phyloP scores from a whole-genome alignment of 129 eudicot genomes.

The Artemisia argyi region DNA sequence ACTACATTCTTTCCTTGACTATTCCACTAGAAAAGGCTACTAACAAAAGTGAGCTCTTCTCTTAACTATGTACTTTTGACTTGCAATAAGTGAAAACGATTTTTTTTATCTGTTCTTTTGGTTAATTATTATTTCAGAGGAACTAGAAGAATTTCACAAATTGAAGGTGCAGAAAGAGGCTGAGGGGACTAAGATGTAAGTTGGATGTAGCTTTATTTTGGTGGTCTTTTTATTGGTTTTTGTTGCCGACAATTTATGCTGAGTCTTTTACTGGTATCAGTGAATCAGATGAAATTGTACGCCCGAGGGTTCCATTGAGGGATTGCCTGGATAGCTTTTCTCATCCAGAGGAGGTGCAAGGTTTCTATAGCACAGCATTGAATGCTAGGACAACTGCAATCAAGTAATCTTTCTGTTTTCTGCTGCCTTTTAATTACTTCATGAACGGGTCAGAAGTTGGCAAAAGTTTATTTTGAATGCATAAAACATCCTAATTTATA shows the following conservation, averaged over 20 bases:
- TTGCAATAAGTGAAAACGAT: neutral
- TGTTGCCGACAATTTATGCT: slow-evolving; percentile 2
- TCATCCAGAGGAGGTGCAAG: slow-evolving; percentile 86
- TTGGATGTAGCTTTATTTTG: slow-evolving; percentile 10
- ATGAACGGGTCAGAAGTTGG: neutral
- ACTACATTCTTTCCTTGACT: slow-evolving; percentile 80
- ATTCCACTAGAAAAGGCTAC: slow-evolving; percentile 84
- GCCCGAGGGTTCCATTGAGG: slow-evolving; percentile 86
- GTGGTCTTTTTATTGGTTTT: slow-evolving; percentile 3
- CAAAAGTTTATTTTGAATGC: neutral
- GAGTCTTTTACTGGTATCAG: slow-evolving; percentile 36
- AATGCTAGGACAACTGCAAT: slow-evolving; percentile 78
- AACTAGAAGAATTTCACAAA: slow-evolving; percentile 66
- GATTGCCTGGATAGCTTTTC: slow-evolving; percentile 79
- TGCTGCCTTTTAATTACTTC: neutral
- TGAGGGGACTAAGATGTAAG: slow-evolving; percentile 74
- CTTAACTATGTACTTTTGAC: neutral
- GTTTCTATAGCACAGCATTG: slow-evolving; percentile 83
- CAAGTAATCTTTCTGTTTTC: slow-evolving; percentile 50
- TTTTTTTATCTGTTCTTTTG: neutral
- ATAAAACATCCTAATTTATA: neutral
- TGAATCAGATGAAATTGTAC: slow-evolving; percentile 70
- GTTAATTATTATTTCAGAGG: slow-evolving; percentile 48
- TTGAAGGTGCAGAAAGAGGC: slow-evolving; percentile 55
- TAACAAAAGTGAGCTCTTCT: slow-evolving; percentile 61